Evolutionary conservation across 148 eudicot species (phyloP).

Genomic region (Silene conica): DNA sequence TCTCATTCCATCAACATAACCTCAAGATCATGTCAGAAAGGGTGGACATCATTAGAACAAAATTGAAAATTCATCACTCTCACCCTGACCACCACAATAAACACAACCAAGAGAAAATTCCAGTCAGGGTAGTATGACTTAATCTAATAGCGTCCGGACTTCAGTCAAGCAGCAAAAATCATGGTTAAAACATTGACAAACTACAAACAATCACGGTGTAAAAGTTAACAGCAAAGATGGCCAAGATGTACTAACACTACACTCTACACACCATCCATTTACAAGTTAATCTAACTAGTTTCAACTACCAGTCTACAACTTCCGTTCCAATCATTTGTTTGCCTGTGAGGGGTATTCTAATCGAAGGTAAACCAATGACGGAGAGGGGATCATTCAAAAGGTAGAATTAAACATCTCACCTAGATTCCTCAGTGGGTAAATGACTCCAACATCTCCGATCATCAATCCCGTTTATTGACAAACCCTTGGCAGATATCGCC

Average conservation of each 20-base stretch:
- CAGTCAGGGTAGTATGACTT: background rate
- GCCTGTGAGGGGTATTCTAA: too few species aligned
- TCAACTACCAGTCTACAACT: too few species aligned
- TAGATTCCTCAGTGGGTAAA: constrained; percentile 45
- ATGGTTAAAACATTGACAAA: background rate
- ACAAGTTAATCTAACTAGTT: too few species aligned
- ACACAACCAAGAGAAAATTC: background rate
- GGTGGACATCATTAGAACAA: background rate
- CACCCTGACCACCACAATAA: background rate
- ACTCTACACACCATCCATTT: too few species aligned
- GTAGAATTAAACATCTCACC: constrained; percentile 38
- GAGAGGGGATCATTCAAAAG: background rate
- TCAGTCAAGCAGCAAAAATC: background rate
- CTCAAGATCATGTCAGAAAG: background rate
- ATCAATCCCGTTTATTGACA: constrained; percentile 52
- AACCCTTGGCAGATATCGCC: constrained; percentile 46
- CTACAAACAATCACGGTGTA: background rate
- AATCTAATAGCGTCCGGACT: background rate
- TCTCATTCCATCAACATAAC: too few species aligned
- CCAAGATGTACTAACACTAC: too few species aligned
- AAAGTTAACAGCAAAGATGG: too few species aligned
- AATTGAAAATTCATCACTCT: background rate
- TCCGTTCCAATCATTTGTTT: too few species aligned
- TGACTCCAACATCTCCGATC: constrained; percentile 61
- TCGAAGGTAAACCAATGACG: background rate